Conservation (phyloP, 805 yeast species). For the Yarrowia deformans region DNA sequence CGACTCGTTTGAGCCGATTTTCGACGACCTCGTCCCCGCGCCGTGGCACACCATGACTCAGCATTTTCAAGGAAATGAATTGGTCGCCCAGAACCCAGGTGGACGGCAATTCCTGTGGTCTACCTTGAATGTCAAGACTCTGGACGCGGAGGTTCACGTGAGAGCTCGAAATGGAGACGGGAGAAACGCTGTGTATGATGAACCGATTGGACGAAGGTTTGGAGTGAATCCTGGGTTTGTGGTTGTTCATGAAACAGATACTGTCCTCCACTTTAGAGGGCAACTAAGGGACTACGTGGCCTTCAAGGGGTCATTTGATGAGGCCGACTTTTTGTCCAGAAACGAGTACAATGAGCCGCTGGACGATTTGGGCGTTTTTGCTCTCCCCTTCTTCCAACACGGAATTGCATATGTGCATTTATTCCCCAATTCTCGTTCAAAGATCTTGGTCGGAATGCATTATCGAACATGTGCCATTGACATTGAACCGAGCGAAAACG, state of each 20-base stretch:
- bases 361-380: neutral
- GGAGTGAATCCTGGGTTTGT: neutral
- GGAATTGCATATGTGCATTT: neutral
- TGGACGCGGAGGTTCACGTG: too few species aligned
- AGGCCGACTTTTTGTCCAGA: neutral
- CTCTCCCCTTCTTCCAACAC: neutral
- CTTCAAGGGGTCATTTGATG: neutral
- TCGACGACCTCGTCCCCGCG: neutral
- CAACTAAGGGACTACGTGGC: neutral
- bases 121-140: too few species aligned
- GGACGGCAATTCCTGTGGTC: too few species aligned
- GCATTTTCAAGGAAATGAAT: too few species aligned
- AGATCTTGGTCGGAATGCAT: neutral
- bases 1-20: neutral
- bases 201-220: too few species aligned
- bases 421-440: neutral
- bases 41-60: too few species aligned
- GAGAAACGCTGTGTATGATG: too few species aligned
- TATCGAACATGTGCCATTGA: too few species aligned
- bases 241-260: neutral
- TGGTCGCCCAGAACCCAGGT: too few species aligned
- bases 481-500: neutral
- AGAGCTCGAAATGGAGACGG: too few species aligned
- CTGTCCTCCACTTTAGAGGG: neutral
- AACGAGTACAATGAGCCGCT: neutral